Conservation (phyloP, 176 grass and related monocot genomes). For the Juncus effusus region DNA sequence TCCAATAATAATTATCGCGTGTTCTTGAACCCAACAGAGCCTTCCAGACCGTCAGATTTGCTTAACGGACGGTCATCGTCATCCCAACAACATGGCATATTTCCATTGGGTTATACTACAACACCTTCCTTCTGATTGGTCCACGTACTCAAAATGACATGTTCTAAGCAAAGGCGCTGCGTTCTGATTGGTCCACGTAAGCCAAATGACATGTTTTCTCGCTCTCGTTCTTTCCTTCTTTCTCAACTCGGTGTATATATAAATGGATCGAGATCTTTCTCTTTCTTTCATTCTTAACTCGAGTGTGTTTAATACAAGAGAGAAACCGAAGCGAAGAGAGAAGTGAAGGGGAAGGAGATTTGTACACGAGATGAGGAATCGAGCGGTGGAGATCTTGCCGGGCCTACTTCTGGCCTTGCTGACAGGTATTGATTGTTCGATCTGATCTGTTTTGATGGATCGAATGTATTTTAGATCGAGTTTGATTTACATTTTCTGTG, state of each 20-base stretch:
- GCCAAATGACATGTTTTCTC: not conserved
- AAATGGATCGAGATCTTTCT: too few relatives aligned
- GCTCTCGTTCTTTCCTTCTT: too few relatives aligned
- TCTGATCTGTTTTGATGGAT: constrained; percentile 21
- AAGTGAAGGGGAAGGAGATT: not conserved
- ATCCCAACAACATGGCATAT: constrained; percentile 24
- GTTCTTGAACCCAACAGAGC: constrained; percentile 10
- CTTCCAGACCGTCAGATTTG: constrained; percentile 28
- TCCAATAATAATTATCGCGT: not conserved
- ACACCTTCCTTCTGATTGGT: constrained; percentile 12
- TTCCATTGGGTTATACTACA: constrained; percentile 18
- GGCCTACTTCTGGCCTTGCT: constrained; percentile 4
- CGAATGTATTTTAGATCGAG: not conserved
- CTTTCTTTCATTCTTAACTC: too few relatives aligned
- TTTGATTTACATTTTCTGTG: not conserved
- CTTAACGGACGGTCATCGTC: constrained; percentile 21
- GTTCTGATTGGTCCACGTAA: constrained; percentile 1
- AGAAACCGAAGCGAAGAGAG: constrained; percentile 2
- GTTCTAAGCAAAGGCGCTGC: not conserved
- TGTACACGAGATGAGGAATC: not conserved
- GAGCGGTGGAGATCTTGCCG: constrained; percentile 11
- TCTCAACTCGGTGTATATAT: too few relatives aligned
- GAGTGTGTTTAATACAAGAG: not conserved
- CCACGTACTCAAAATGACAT: constrained; percentile 35
- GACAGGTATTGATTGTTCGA: constrained; percentile 22